A percentile compares a stretch with the other conserved stretches of the same genome.
Evolutionary conservation across 202 grass and related monocot genomes (phyloP).

Genomic region (Dendrocalamus latiflorus): DNA sequence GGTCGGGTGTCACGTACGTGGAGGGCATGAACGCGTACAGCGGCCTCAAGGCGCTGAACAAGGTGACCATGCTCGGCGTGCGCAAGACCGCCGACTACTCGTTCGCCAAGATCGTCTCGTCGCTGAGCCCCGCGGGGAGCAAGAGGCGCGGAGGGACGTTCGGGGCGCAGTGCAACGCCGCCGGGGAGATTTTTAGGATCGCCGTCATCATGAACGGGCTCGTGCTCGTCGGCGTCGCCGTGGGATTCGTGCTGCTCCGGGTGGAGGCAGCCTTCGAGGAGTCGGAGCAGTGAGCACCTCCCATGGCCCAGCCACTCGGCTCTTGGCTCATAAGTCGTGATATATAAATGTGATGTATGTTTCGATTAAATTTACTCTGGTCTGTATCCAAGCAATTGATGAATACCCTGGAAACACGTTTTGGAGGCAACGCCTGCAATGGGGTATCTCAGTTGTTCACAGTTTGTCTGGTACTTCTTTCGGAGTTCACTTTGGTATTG

Average conservation of each 20-base stretch:
- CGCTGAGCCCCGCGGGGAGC: conserved; percentile 34
- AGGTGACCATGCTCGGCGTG: conserved; percentile 53
- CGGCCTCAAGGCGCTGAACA: conserved; percentile 59
- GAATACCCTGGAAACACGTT: conserved; percentile 27
- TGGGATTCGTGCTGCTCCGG: conserved; percentile 91
- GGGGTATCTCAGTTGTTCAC: neutral
- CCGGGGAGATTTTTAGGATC: conserved; percentile 76
- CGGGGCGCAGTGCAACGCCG: conserved; percentile 58
- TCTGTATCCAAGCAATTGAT: conserved; percentile 35
- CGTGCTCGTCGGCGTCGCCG: conserved; percentile 75
- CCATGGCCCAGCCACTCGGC: neutral
- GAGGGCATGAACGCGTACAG: conserved; percentile 60
- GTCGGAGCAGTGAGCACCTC: conserved; percentile 39
- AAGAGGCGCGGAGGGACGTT: conserved; percentile 30
- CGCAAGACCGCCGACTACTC: conserved; percentile 48
- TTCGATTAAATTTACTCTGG: conserved; percentile 24
- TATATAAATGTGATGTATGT: conserved; percentile 39
- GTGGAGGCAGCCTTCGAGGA: conserved; percentile 70
- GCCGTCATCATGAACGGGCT: conserved; percentile 78
- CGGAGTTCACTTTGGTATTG: neutral
- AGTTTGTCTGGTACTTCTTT: neutral
- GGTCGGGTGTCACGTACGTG: conserved; percentile 39
- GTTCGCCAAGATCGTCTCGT: conserved; percentile 54
- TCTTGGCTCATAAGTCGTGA: conserved; percentile 19
- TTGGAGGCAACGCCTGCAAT: conserved; percentile 1